A percentile compares a stretch with the other conserved stretches of the same genome.
Evolutionary conservation across 345 rosid genomes (phyloP).

Genomic region (Moricandia moricandioides): DNA sequence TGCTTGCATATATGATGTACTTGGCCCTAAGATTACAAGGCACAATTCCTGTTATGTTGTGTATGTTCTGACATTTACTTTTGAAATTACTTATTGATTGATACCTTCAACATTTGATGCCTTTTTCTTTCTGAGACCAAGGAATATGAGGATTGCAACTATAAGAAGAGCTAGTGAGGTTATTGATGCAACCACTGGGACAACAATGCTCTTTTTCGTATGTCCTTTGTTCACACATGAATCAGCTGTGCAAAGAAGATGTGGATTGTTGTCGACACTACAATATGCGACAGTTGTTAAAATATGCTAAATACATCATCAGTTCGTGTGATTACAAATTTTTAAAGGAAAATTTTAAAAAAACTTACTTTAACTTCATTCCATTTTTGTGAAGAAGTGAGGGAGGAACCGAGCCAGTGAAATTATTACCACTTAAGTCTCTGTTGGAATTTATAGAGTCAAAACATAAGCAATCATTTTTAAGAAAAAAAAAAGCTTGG

Average conservation of each 20-base stretch:
- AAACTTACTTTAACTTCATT: slow-evolving; percentile 18
- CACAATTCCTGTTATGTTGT: not conserved
- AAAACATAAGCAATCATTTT: not conserved
- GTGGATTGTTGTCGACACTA: slow-evolving; percentile 23
- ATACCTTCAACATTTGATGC: slow-evolving; percentile 19
- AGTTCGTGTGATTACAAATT: not conserved
- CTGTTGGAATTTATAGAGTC: slow-evolving; percentile 24
- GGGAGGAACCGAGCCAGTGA: slow-evolving; percentile 44
- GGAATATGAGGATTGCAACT: slow-evolving; percentile 16
- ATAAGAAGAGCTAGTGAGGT: slow-evolving; percentile 15
- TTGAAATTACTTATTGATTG: not conserved
- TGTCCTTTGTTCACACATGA: slow-evolving; percentile 8
- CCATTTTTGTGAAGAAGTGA: slow-evolving; percentile 37
- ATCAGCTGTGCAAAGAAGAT: slow-evolving; percentile 14
- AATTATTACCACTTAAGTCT: slow-evolving; percentile 41
- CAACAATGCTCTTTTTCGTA: slow-evolving; percentile 28
- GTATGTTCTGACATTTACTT: not conserved
- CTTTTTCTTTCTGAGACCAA: slow-evolving; percentile 25
- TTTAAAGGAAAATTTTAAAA: not conserved
- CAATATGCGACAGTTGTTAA: not conserved
- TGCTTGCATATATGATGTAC: not conserved
- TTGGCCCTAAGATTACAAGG: slow-evolving; percentile 2
- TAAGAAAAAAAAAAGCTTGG: not conserved
- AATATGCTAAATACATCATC: not conserved
- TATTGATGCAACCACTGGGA: slow-evolving; percentile 34